Evolutionary conservation across 139 green algal species (phyloP).

Genomic region (Chlamydomonas incerta): DNA sequence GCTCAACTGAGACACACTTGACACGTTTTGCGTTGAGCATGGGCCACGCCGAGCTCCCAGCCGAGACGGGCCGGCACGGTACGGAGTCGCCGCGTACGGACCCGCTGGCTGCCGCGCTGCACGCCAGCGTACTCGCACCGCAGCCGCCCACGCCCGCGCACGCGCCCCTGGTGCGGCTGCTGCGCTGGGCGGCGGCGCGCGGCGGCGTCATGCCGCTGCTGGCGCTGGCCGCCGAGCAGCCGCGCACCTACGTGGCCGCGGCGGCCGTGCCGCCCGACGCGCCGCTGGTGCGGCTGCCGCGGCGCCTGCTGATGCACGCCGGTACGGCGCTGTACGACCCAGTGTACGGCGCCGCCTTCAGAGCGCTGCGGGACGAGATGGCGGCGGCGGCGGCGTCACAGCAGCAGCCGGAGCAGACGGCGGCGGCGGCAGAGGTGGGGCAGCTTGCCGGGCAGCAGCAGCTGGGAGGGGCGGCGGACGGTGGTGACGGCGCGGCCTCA

Average conservation of each 20-base stretch:
- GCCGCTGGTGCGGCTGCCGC: slow-evolving; percentile 40
- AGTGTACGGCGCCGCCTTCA: slow-evolving; percentile 34
- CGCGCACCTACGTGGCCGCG: not conserved
- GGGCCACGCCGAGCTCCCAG: too few relatives aligned
- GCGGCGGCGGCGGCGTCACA: not conserved
- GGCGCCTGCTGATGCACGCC: slow-evolving; percentile 43
- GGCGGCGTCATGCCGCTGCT: not conserved
- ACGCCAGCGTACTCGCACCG: not conserved
- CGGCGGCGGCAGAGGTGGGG: not conserved
- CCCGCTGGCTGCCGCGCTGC: not conserved
- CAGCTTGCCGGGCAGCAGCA: not conserved
- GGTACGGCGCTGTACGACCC: slow-evolving; percentile 22
- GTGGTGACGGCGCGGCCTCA: too few relatives aligned
- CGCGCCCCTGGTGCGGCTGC: slow-evolving; percentile 1
- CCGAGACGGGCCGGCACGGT: too few relatives aligned
- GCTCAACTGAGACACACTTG: too few relatives aligned
- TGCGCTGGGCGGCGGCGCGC: slow-evolving; percentile 1
- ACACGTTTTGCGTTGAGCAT: too few relatives aligned
- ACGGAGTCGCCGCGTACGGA: too few relatives aligned
- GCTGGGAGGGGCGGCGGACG: too few relatives aligned
- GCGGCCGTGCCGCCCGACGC: not conserved
- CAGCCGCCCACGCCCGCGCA: slow-evolving; percentile 15
- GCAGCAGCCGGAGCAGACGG: too few relatives aligned
- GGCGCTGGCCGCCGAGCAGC: not conserved
- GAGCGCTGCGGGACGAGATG: slow-evolving; percentile 19